Conservation (phyloP, 208 protist species). For the Porcisia hertigi region DNA sequence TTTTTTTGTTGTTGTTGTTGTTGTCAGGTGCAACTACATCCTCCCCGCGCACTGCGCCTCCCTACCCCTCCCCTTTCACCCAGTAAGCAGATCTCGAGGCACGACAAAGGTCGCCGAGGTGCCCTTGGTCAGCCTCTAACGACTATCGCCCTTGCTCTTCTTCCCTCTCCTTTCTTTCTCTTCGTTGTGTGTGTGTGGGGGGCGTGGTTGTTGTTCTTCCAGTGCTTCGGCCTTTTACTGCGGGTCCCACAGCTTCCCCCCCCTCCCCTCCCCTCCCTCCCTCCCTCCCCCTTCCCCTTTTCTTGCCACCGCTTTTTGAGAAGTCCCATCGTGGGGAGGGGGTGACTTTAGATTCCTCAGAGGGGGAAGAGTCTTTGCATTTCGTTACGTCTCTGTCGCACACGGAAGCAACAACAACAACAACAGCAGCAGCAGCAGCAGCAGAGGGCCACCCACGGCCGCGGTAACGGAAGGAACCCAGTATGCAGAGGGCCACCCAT, state of each 20-base stretch:
- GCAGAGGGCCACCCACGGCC: not conserved
- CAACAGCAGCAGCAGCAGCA: not conserved
- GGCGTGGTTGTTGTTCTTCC: too few relatives aligned
- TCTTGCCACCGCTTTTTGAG: not conserved
- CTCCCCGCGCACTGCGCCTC: not conserved
- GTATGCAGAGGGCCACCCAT: not conserved
- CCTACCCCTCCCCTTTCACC: too few relatives aligned
- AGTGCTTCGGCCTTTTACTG: too few relatives aligned
- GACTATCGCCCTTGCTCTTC: not conserved
- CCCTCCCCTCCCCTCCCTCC: not conserved
- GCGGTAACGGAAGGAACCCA: not conserved
- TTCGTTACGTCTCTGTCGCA: too few relatives aligned
- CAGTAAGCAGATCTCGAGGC: too few relatives aligned
- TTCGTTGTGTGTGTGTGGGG: not conserved
- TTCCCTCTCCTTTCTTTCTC: not conserved
- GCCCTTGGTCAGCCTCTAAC: not conserved
- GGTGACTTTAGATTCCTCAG: too few relatives aligned
- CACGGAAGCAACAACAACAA: not conserved
- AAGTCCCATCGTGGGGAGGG: not conserved
- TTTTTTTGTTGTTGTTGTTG: too few relatives aligned
- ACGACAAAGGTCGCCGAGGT: not conserved
- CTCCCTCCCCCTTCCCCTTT: not conserved
- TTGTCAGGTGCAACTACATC: not conserved
- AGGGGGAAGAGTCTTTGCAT: too few relatives aligned
- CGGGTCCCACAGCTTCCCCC: not conserved